Conservation (phyloP, 116 monocot genomes). For the Phalaenopsis hybrid region DNA sequence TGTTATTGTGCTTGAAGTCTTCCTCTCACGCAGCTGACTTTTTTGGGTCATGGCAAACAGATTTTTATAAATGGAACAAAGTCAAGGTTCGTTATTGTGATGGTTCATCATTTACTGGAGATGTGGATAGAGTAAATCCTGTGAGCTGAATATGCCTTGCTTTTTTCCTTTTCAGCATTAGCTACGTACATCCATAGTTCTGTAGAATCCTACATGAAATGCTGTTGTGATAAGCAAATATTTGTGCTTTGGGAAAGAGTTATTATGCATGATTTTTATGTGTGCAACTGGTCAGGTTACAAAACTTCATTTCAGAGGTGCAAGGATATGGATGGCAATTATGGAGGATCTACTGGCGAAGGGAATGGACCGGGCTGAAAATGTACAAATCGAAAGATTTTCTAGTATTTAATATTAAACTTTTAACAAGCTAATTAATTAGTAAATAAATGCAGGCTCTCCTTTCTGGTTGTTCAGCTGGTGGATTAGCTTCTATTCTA, state of each 20-base stretch:
- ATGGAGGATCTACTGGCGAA: slow-evolving; percentile 79
- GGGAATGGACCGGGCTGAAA: slow-evolving; percentile 74
- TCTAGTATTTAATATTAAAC: neutral
- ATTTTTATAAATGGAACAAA: slow-evolving; percentile 82
- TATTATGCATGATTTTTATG: neutral
- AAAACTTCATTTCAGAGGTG: slow-evolving; percentile 51
- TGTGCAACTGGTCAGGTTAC: neutral
- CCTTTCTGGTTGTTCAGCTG: slow-evolving; percentile 92
- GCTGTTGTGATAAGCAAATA: slow-evolving; percentile 29
- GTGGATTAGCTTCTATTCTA: slow-evolving; percentile 72
- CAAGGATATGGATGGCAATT: slow-evolving; percentile 67
- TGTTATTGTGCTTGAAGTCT: neutral
- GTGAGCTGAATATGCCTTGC: slow-evolving; percentile 32
- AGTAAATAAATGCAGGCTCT: slow-evolving; percentile 51
- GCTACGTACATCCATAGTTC: neutral
- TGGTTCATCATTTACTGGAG: slow-evolving; percentile 79
- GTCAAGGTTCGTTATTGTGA: slow-evolving; percentile 74
- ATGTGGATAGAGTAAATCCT: slow-evolving; percentile 66
- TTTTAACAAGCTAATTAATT: neutral
- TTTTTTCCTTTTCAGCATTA: neutral
- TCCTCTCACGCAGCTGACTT: neutral
- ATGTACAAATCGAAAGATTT: slow-evolving; percentile 30
- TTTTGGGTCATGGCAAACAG: slow-evolving; percentile 18
- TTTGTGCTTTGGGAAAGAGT: neutral
- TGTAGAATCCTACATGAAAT: neutral